A percentile compares a stretch with the other conserved stretches of the same genome.
phyloP scores from a whole-genome alignment of 768 basidiomycete species.

The Dioszegia aurantiaca region DNA sequence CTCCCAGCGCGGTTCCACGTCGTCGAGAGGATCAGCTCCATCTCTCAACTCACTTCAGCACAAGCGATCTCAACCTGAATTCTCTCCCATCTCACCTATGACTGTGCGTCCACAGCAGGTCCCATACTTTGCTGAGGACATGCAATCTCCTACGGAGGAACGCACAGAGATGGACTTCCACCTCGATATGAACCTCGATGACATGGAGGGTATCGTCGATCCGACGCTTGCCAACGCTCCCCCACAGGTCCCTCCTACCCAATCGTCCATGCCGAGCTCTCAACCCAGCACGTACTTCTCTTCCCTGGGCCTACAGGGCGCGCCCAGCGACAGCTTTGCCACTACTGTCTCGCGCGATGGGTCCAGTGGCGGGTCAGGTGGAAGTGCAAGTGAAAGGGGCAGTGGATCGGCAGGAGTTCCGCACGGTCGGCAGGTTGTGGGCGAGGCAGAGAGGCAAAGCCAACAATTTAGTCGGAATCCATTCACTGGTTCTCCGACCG shows the following conservation, averaged over 20 bases:
- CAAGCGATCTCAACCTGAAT: slow-evolving; percentile 15
- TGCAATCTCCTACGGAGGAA: slow-evolving; percentile 15
- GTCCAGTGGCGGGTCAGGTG: slow-evolving; percentile 21
- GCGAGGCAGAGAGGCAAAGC: slow-evolving; percentile 24
- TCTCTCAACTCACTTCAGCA: slow-evolving; percentile 21
- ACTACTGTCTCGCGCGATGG: slow-evolving; percentile 23
- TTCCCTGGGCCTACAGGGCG: slow-evolving; percentile 31
- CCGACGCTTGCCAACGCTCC: slow-evolving; percentile 28
- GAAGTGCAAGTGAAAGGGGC: slow-evolving; percentile 1
- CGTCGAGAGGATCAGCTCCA: slow-evolving; percentile 21
- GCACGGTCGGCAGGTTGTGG: slow-evolving; percentile 20
- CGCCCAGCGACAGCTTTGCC: slow-evolving; percentile 29
- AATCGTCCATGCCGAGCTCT: slow-evolving; percentile 3
- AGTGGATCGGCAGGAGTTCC: not conserved
- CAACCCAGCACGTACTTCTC: slow-evolving; percentile 8
- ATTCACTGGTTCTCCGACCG: slow-evolving; percentile 25
- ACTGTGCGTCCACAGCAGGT: not conserved
- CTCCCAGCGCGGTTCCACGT: slow-evolving; percentile 2
- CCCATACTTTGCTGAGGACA: slow-evolving; percentile 9
- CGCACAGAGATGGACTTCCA: slow-evolving; percentile 41
- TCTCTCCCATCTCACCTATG: not conserved
- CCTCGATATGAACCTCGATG: slow-evolving; percentile 67
- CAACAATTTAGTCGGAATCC: slow-evolving; percentile 22
- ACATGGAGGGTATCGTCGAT: slow-evolving; percentile 81
- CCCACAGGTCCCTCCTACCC: slow-evolving; percentile 13